A percentile compares a stretch with the other conserved stretches of the same genome.
phyloP scores from a whole-genome alignment of 1,284 basidiomycete genomes.

The Cronartium quercuum region DNA sequence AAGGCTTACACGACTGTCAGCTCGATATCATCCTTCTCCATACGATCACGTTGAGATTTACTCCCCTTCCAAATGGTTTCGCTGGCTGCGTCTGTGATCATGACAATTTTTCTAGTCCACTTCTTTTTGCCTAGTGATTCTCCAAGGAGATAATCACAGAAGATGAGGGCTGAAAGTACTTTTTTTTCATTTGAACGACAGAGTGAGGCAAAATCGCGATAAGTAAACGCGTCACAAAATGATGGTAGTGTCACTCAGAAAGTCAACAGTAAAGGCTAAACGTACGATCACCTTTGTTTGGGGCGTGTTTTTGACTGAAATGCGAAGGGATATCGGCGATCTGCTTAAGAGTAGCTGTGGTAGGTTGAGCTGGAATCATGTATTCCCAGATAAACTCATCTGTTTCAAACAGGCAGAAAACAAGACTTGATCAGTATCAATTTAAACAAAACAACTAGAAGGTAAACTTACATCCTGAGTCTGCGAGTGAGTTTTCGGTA shows the following conservation, averaged over 20 bases:
- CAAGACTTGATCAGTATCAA: background rate
- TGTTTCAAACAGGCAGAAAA: background rate
- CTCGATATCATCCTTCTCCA: constrained; percentile 2
- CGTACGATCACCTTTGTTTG: constrained; percentile 26
- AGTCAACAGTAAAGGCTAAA: background rate
- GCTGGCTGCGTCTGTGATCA: constrained; percentile 14
- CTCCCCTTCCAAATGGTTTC: constrained; percentile 20
- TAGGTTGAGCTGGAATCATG: constrained; percentile 6
- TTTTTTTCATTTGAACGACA: background rate
- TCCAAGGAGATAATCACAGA: constrained; percentile 27
- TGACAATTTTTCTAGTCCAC: constrained; percentile 20
- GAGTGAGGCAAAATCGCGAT: background rate
- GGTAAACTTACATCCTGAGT: constrained; percentile 24
- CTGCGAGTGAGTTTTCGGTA: constrained; percentile 16
- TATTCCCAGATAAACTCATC: constrained; percentile 31
- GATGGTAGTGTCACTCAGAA: background rate
- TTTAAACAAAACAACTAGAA: background rate
- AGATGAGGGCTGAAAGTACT: constrained; percentile 35
- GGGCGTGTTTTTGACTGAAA: background rate
- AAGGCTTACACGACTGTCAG: constrained; percentile 21
- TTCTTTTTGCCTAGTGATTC: constrained; percentile 14
- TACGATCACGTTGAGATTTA: constrained; percentile 8
- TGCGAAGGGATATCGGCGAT: background rate
- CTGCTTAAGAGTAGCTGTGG: constrained; percentile 1
- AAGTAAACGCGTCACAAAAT: constrained; percentile 4